Evolutionary conservation across 495 filamentous ascomycete species (phyloP).

Genomic region (Annulohypoxylon bovei): DNA sequence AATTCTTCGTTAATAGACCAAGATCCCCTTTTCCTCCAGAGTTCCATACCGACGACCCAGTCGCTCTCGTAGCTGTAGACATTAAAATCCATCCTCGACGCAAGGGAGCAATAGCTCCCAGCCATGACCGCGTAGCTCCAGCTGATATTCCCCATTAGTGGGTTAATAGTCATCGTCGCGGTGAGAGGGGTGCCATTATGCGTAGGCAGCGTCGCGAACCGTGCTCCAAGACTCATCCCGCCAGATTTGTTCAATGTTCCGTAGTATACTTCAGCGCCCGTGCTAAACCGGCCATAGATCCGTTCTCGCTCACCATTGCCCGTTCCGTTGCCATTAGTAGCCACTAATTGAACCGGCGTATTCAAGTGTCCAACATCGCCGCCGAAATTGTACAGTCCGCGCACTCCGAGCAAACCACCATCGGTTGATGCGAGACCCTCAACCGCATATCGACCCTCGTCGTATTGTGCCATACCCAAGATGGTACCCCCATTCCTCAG

Average conservation of each 20-base stretch:
- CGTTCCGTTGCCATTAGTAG: constrained; percentile 29
- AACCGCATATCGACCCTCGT: constrained; percentile 85
- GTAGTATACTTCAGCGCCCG: constrained; percentile 95
- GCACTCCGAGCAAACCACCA: constrained; percentile 84
- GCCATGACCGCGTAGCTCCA: constrained; percentile 91
- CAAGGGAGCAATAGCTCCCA: constrained; percentile 80
- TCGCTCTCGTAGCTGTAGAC: constrained; percentile 98
- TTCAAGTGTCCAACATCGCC: constrained; percentile 69
- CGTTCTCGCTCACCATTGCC: constrained; percentile 55
- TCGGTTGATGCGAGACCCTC: constrained; percentile 95
- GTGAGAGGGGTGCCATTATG: constrained; percentile 89
- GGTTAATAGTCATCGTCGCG: constrained; percentile 89
- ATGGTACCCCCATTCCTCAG: constrained; percentile 78
- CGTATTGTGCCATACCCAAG: constrained; percentile 85
- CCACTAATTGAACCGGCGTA: constrained; percentile 28
- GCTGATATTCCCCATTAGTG: constrained; percentile 89
- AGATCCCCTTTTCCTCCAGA: constrained; percentile 73
- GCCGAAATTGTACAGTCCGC: constrained; percentile 95
- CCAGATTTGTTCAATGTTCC: constrained; percentile 90
- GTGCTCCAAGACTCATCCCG: constrained; percentile 77
- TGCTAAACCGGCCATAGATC: constrained; percentile 74
- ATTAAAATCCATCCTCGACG: constrained; percentile 94
- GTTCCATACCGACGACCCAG: constrained; percentile 85
- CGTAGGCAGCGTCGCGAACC: constrained; percentile 90
- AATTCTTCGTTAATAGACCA: constrained; percentile 55